Conservation (phyloP, 2,329 filamentous ascomycete species). For the Fusarium fujikuroi region DNA sequence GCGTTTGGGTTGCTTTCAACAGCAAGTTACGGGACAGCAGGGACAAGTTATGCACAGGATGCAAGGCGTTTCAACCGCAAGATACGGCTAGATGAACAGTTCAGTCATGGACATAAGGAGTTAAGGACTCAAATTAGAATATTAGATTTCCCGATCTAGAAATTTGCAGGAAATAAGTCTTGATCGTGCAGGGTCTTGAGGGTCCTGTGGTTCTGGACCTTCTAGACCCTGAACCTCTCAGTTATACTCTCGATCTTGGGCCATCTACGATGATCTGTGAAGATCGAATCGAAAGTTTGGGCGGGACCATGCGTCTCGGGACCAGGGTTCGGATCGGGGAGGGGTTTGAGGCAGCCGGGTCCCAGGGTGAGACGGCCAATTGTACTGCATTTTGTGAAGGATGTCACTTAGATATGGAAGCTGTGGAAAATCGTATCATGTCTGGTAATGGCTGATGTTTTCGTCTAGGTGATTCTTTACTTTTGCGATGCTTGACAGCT, state of each 20-base stretch:
- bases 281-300: slow-evolving; percentile 21
- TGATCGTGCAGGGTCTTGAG: slow-evolving; percentile 8
- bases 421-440: slow-evolving; percentile 11
- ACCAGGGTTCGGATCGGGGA: slow-evolving; percentile 8
- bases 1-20: slow-evolving; percentile 22
- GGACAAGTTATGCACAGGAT: slow-evolving; percentile 1
- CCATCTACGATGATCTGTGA: slow-evolving; percentile 16
- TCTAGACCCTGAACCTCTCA: slow-evolving; percentile 16
- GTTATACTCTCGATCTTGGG: slow-evolving; percentile 21
- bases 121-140: background rate
- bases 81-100: background rate
- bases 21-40: slow-evolving; percentile 4
- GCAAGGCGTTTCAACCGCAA: slow-evolving; percentile 14
- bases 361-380: background rate
- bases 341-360: slow-evolving; percentile 3
- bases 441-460: background rate
- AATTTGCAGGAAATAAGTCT: background rate
- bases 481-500: background rate
- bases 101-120: background rate
- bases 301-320: slow-evolving; percentile 5
- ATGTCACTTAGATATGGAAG: background rate
- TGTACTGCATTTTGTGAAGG: background rate
- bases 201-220: slow-evolving; percentile 23
- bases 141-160: slow-evolving; percentile 19
- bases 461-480: background rate